Evolutionary conservation across 2,329 filamentous ascomycete genomes (phyloP).

Genomic region (Aspergillus fijiensis): DNA sequence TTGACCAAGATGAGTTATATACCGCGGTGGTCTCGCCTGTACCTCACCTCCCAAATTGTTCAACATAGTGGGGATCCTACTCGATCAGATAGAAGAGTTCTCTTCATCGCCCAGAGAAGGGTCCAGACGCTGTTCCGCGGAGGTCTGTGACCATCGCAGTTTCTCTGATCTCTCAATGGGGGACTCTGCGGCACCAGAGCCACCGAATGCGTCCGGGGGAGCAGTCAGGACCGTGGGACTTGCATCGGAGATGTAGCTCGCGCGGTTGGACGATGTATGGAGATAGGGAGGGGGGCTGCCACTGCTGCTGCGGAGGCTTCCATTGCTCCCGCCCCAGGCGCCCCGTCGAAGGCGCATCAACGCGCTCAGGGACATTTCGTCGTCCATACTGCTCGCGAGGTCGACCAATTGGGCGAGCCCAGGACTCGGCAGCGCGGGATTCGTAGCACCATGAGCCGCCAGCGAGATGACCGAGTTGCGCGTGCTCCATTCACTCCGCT

Average conservation of each 20-base stretch:
- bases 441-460: conserved; percentile 52
- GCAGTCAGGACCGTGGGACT: conserved; percentile 27
- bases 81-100: background rate
- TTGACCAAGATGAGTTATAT: conserved; percentile 1
- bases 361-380: conserved; percentile 71
- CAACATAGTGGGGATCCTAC: no score
- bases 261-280: conserved; percentile 33
- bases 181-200: conserved; percentile 16
- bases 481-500: conserved; percentile 93
- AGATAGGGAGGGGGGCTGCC: conserved; percentile 44
- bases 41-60: background rate
- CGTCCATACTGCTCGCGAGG: conserved; percentile 56
- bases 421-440: conserved; percentile 62
- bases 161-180: conserved; percentile 17
- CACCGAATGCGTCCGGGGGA: conserved; percentile 21
- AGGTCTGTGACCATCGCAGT: conserved; percentile 7
- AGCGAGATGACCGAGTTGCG: conserved; percentile 85
- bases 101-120: background rate
- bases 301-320: conserved; percentile 61
- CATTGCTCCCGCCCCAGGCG: conserved; percentile 79
- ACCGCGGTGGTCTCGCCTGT: background rate
- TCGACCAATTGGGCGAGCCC: conserved; percentile 74
- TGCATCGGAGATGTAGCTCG: conserved; percentile 38
- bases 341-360: conserved; percentile 70
- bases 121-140: conserved; percentile 8